These are phyloP conservation scores for Puccinia horiana DNA, from an alignment of 1,284 basidiomycete genomes.

Conservation along the genomic window DNA sequence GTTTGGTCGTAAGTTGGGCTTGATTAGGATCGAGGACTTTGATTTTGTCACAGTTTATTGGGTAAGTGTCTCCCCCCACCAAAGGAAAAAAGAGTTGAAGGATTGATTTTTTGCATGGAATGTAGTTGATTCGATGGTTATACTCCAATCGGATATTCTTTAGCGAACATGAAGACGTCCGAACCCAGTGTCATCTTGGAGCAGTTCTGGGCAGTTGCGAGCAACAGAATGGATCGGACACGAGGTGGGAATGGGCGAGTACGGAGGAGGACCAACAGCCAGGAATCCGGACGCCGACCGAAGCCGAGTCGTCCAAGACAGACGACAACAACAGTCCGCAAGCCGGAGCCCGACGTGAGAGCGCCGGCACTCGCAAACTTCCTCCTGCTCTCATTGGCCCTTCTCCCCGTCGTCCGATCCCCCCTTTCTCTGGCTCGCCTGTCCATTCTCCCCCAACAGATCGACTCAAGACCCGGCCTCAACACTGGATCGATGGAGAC, in stretches of 20 bases:
- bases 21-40: conserved; percentile 73
- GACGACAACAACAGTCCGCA: too few relatives aligned
- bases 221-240: too few relatives aligned
- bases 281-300: too few relatives aligned
- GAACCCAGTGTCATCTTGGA: conserved; percentile 13
- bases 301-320: too few relatives aligned
- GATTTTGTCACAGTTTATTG: conserved; percentile 80
- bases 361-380: too few relatives aligned
- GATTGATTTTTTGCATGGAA: not conserved
- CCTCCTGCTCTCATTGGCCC: too few relatives aligned
- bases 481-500: conserved; percentile 21
- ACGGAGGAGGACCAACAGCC: too few relatives aligned
- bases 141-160: conserved; percentile 49
- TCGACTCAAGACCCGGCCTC: not conserved
- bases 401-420: not conserved
- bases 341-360: too few relatives aligned
- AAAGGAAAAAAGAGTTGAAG: too few relatives aligned
- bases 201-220: not conserved
- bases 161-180: conserved; percentile 43
- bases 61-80: conserved; percentile 66
- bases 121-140: conserved; percentile 24
- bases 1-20: conserved; percentile 11
- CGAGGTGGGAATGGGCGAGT: too few relatives aligned
- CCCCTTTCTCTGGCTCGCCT: too few relatives aligned
- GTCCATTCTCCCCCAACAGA: not conserved